Evolutionary conservation across 495 filamentous ascomycete species (phyloP), one percentile per base, ranked within the genome.

Genomic region (Pseudotulostoma volvatum): DNA sequence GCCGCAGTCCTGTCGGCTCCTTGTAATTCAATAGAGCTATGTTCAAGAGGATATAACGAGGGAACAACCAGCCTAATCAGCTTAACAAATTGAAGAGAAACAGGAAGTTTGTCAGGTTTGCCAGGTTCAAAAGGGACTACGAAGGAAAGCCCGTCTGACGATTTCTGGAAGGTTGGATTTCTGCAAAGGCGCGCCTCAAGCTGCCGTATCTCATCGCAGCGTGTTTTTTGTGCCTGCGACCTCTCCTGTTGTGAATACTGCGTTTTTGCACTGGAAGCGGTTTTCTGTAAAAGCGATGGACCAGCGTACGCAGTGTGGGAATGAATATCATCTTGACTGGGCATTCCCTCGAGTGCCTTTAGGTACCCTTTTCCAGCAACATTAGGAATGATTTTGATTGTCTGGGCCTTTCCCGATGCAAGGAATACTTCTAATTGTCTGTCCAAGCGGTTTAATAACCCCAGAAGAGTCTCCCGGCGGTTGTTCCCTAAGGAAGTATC

Each of bases 161-260:
- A 76, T 44, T 78, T 87, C 17, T 73, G 67, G 50, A 81, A 94
- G 18, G 71, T 47, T 1, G 76, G 71, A 16, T 77, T 48, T 44
- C 77, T 63, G 18, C 77, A 72, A 59, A 93, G 71, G n/a, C 85
- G 69, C 14, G 83, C 73, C 55, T 92, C 83, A 0, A 93, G 66
- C 43, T 86, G 82, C 23, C 75, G 68, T 23, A 67, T 74, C 50
- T 90, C 82, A 34, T 61, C 52, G 8, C 73, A 64, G 36, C 84
- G 67, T 38, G 71, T 67, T 23, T 69, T 68, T 43, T 72, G 69
- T n/a, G 81, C 84, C 18, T 67, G 57, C 2, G 56, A 58, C 33
- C 68, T 75, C 48, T 84, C 65, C 33, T 76, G 68, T 4, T 50
- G 51, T 0, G 73, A 70, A 41, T 69, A 75, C 8, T 45, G 14